Conservation (phyloP, 192 early-diverging fungal species). For the Phycomyces blakesleeanus region DNA sequence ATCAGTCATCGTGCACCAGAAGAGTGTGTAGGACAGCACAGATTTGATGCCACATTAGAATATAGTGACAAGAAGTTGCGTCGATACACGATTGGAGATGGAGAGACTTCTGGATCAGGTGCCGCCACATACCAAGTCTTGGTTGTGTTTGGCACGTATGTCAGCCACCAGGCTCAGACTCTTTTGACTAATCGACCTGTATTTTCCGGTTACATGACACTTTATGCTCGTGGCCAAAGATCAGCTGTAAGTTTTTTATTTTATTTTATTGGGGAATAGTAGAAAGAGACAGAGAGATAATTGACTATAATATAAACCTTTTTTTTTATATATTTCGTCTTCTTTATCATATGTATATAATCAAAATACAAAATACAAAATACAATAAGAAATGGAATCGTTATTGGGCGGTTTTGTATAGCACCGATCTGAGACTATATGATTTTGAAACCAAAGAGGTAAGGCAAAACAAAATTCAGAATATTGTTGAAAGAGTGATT, state of each 20-base stretch:
- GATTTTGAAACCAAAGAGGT: constrained; percentile 40
- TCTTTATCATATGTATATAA: too few relatives aligned
- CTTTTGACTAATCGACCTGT: constrained; percentile 16
- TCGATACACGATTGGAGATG: constrained; percentile 11
- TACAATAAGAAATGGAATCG: constrained; percentile 26
- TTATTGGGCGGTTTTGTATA: constrained; percentile 28
- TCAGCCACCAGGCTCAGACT: constrained; percentile 10
- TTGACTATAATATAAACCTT: too few relatives aligned
- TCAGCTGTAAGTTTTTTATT: constrained; percentile 17
- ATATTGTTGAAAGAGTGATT: constrained; percentile 5
- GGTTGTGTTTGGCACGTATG: constrained; percentile 21
- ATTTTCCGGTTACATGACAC: constrained; percentile 26
- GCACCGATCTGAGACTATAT: constrained; percentile 22
- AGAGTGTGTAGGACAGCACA: constrained; percentile 18
- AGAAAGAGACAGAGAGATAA: too few relatives aligned
- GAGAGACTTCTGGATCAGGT: not conserved
- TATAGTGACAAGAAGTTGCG: constrained; percentile 18
- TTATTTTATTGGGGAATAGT: constrained; percentile 10
- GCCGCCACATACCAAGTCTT: constrained; percentile 17
- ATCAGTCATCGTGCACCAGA: constrained; percentile 15
- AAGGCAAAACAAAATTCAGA: not conserved
- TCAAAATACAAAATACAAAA: too few relatives aligned
- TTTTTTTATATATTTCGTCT: too few relatives aligned
- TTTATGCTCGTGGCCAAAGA: constrained; percentile 24
- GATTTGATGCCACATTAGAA: constrained; percentile 1